Conservation (phyloP, 345 rosid species). For the Cardamine occulta region DNA sequence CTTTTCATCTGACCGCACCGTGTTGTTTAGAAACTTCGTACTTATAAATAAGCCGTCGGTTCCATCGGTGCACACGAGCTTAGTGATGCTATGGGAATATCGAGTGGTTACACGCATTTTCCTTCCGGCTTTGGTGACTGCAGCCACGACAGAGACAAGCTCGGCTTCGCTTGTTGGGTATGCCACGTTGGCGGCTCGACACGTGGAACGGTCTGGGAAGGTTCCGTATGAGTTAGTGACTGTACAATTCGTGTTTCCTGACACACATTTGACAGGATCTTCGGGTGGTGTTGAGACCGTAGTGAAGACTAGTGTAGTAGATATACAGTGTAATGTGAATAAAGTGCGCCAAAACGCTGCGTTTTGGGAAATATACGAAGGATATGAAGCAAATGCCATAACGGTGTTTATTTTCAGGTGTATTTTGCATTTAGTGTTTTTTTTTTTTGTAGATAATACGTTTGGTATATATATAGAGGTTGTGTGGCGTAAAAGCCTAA, state of each 20-base stretch:
- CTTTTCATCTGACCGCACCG: slow-evolving; percentile 39
- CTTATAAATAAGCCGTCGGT: slow-evolving; percentile 65
- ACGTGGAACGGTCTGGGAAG: slow-evolving; percentile 71
- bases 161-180: slow-evolving; percentile 68
- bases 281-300: slow-evolving; percentile 60
- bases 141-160: slow-evolving; percentile 55
- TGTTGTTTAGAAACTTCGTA: slow-evolving; percentile 58
- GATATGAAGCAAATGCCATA: slow-evolving; percentile 11
- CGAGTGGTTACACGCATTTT: slow-evolving; percentile 77
- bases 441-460: background rate
- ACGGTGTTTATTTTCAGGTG: background rate
- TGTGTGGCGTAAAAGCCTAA: slow-evolving; percentile 40
- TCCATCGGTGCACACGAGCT: slow-evolving; percentile 71
- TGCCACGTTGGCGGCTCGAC: slow-evolving; percentile 61
- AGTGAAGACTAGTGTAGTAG: slow-evolving; percentile 24
- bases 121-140: slow-evolving; percentile 53
- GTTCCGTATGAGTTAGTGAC: slow-evolving; percentile 73
- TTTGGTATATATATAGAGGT: slow-evolving; percentile 15
- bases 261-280: slow-evolving; percentile 65
- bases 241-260: slow-evolving; percentile 56
- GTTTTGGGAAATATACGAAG: slow-evolving; percentile 5
- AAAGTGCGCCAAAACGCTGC: slow-evolving; percentile 26
- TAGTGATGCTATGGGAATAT: slow-evolving; percentile 74
- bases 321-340: slow-evolving; percentile 24
- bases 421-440: slow-evolving; percentile 12